Base-by-base conservation (phyloP, 2,329 filamentous ascomycete species). In the Stagonosporopsis cucurbitacearum region DNA sequence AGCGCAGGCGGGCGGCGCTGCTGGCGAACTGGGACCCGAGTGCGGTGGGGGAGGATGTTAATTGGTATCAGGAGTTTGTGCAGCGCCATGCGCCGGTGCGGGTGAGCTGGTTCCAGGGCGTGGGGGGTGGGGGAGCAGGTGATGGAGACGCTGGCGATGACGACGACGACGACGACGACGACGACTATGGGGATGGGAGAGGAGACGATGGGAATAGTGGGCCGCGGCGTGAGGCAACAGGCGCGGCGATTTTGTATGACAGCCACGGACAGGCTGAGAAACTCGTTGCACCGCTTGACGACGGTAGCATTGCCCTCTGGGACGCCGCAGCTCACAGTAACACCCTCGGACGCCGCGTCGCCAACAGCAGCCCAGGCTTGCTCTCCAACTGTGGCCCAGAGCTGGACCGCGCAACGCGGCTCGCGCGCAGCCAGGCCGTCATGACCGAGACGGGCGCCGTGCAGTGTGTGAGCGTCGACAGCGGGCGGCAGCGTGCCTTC, bases 51-150 rank as follows among this genome's bases (percentile, higher is more conserved):
- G 92, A 97, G 75, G 80, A 80, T 36, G 81, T 93, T 19, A 86
- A 90, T 44, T 97, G 92, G 89, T 96, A 96, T 73, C 84, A 90
- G 51, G 93, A 97, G 74, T 96, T 92, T 69, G 88, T 96, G 59
- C 91, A 93, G 49, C 84, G 93, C 30, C 84, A 93, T 75, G 92
- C 86, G 0, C 87, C 88, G 0, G 81, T 92, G n/a, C 82, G 82
- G 13, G 80, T 92, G 49, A 88, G 84, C 65, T 97, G 93, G 93
- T 80, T 96, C 37, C 84, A 92, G 69, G 81, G 85, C 50, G 87
- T 88, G 26, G 64, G 68, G 25, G 55, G 67, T 20, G 49, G 79
- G 73, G 42, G 78, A 30, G 70, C 69, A 75, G 5, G 70, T 75
- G 20, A 47, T 79, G 74, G 41, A 78, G 28, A 12, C 13, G 69